Conservation (phyloP, 805 yeast species). For the Metschnikowia aberdeeniae region DNA sequence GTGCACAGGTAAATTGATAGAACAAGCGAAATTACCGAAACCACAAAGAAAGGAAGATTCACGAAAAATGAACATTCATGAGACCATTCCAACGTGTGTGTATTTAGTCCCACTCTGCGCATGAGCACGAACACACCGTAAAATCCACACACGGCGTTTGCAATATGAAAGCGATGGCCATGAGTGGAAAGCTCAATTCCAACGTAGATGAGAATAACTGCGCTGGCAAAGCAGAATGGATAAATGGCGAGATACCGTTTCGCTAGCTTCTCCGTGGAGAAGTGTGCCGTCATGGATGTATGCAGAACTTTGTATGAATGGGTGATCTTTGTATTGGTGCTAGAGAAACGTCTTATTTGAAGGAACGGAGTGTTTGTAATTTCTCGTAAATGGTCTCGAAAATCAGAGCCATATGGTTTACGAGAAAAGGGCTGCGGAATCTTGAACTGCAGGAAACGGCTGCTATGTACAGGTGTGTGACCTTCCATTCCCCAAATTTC, state of each 20-base stretch:
- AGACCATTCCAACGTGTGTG: not conserved
- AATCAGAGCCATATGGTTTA: slow-evolving; percentile 1
- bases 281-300: no score
- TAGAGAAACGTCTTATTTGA: no score
- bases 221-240: not conserved
- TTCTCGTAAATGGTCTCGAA: slow-evolving; percentile 1
- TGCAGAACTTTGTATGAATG: not conserved
- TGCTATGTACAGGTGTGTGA: no score
- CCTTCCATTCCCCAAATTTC: no score
- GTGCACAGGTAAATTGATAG: no score
- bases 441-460: no score
- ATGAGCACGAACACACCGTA: not conserved
- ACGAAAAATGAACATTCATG: no score
- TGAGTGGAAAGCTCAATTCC: not conserved
- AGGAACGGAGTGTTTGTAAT: no score
- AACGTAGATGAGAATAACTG: not conserved
- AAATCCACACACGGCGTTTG: not conserved
- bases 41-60: no score
- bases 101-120: not conserved
- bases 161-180: not conserved
- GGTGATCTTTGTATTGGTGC: not conserved
- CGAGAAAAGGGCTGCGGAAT: not conserved
- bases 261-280: not conserved
- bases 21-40: no score
- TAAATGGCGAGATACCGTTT: not conserved